Conservation (phyloP, 163 green algal genomes). For the Coccomyxa subellipsoidea region DNA sequence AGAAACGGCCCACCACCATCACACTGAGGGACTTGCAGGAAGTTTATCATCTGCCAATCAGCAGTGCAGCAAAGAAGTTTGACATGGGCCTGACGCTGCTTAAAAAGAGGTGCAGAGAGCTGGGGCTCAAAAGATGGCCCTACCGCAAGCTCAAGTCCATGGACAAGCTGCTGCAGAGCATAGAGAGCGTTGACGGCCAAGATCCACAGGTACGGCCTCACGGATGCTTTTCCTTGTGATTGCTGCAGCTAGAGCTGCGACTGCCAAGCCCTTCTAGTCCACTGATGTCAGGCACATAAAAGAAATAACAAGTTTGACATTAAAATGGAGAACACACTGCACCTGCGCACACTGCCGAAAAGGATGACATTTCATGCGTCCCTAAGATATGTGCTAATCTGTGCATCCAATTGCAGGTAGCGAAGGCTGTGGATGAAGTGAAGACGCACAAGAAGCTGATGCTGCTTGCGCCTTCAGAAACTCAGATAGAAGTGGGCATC, state of each 20-base stretch:
- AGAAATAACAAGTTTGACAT: no score
- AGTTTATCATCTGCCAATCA: not conserved
- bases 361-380: no score
- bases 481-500: not conserved
- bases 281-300: no score
- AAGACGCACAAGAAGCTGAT: not conserved
- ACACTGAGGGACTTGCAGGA: not conserved
- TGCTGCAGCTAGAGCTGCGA: not conserved
- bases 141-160: not conserved
- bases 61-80: not conserved
- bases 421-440: not conserved
- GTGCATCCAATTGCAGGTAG: not conserved
- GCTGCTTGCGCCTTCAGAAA: not conserved
- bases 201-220: not conserved
- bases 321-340: no score
- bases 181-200: not conserved
- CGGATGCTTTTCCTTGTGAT: not conserved
- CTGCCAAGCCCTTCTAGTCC: no score
- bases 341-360: no score
- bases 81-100: not conserved
- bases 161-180: not conserved
- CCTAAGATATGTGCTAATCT: no score
- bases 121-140: not conserved
- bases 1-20: not conserved
- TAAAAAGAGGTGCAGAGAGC: not conserved